A percentile compares a stretch with the other conserved stretches of the same genome.
phyloP scores from a whole-genome alignment of 2,329 filamentous ascomycete genomes.

The Sarocladiaceae sp. region DNA sequence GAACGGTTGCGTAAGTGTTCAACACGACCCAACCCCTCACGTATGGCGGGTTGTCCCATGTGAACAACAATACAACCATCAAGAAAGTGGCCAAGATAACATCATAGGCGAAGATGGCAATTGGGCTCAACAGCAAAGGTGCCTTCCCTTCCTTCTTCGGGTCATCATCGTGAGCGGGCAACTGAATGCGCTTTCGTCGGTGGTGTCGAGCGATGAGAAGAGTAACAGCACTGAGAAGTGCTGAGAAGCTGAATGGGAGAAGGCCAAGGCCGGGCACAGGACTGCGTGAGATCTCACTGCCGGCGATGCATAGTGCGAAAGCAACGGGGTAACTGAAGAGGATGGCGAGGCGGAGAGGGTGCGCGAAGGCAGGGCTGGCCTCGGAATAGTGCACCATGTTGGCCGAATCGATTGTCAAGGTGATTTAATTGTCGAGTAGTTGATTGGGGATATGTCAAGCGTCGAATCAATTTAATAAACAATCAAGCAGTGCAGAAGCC shows the following conservation, averaged over 20 bases:
- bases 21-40: constrained; percentile 23
- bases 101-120: constrained; percentile 27
- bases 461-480: neutral
- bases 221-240: constrained; percentile 20
- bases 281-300: constrained; percentile 29
- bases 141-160: constrained; percentile 15
- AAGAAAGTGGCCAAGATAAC: constrained; percentile 29
- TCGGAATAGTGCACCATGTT: constrained; percentile 11
- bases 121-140: neutral
- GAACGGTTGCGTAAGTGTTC: constrained; percentile 37
- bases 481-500: neutral
- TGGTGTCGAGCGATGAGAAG: constrained; percentile 10
- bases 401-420: neutral
- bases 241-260: constrained; percentile 33
- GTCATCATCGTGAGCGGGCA: constrained; percentile 9
- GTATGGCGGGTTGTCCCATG: constrained; percentile 25
- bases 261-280: constrained; percentile 34
- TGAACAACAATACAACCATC: constrained; percentile 36
- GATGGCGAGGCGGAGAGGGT: constrained; percentile 28
- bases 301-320: constrained; percentile 33
- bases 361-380: constrained; percentile 13
- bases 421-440: neutral
- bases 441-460: neutral
- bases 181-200: constrained; percentile 10
- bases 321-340: constrained; percentile 33